Evolutionary conservation across 2,329 filamentous ascomycete genomes (phyloP).

Genomic region (Penicillium rolfsii): DNA sequence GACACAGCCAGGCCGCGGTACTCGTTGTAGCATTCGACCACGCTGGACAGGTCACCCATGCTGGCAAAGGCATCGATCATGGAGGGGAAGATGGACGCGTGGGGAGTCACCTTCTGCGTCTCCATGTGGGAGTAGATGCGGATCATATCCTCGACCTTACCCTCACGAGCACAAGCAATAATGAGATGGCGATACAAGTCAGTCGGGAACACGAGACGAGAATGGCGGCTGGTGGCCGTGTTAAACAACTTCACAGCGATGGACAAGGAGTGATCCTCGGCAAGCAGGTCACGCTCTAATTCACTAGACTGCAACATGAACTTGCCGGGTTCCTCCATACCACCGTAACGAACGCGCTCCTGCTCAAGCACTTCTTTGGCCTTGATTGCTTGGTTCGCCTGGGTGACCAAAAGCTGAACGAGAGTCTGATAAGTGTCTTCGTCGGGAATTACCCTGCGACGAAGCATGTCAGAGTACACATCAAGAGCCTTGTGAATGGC

Average conservation of each 20-base stretch:
- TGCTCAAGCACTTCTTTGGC: slow-evolving; percentile 76
- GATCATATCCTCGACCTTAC: slow-evolving; percentile 85
- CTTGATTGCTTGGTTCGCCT: slow-evolving; percentile 76
- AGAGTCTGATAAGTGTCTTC: slow-evolving; percentile 85
- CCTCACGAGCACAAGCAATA: slow-evolving; percentile 80
- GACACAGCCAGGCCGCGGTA: slow-evolving; percentile 88
- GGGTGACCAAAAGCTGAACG: slow-evolving; percentile 77
- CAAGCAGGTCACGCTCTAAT: slow-evolving; percentile 80
- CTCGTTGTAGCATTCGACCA: slow-evolving; percentile 93
- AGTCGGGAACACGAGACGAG: slow-evolving; percentile 69
- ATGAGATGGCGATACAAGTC: slow-evolving; percentile 86
- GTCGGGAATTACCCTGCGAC: slow-evolving; percentile 78
- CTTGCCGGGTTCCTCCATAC: slow-evolving; percentile 78
- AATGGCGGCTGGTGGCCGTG: slow-evolving; percentile 66
- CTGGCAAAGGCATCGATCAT: slow-evolving; percentile 95
- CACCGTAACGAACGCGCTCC: slow-evolving; percentile 81
- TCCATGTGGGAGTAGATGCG: slow-evolving; percentile 93
- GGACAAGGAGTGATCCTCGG: slow-evolving; percentile 83
- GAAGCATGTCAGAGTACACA: slow-evolving; percentile 95
- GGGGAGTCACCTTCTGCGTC: slow-evolving; percentile 70
- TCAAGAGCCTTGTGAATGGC: slow-evolving; percentile 89
- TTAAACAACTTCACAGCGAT: slow-evolving; percentile 86
- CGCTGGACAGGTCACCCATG: slow-evolving; percentile 78
- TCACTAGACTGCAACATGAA: slow-evolving; percentile 90
- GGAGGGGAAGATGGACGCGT: slow-evolving; percentile 79